Base-by-base conservation (phyloP, 805 yeast genomes). In the Saturnispora gosingensis region DNA sequence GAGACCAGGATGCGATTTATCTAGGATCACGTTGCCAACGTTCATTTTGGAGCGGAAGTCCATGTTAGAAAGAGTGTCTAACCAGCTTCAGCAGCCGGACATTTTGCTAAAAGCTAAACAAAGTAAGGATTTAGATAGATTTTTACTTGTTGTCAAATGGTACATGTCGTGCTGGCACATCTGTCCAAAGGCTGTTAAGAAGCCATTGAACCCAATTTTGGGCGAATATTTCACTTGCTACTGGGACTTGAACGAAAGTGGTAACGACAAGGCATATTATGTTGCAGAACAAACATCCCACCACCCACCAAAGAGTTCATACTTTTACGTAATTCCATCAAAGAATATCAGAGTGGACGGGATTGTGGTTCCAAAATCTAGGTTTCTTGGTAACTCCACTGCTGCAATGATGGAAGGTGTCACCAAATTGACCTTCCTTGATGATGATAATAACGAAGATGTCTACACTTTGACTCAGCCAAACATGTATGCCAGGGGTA, bases 261-360 rank as follows among this genome's bases (percentile, higher is more conserved):
- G 45, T 27, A 6, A 24, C 15, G 65, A 75, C 4, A 76, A 76
- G 48, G 96, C 97, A 0, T 91, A 78, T 65, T 93, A 91, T 66
- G 68, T 91, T 20, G 75, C 97, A 1, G 99, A 93, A 67, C 99
- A 93, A 67, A 90, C 97, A 0, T 86, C 96, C 32, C 99, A 93
- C 63, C 99, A 93, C 65, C 98, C 99, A n/a, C 99, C 99, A 13
- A 85, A 93, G 65, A 88, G 97, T 0, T 83, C 96, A 0, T 93
- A 91, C 67, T 93, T 89, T 64, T 93, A 88, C 65, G 73, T 83
- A 68, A 77, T 87, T 36, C 99, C 99, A 0, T 85, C 81, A 52
- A 77, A 78, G 53, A 79, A 80, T 58, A 86, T 93, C 53, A 78
- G 93, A 56, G 88, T 84, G 22, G 99, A 93, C 62, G 99, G 99